Base-by-base conservation (phyloP, 805 yeast genomes). In the Tetrapisispora iriomotensis region DNA sequence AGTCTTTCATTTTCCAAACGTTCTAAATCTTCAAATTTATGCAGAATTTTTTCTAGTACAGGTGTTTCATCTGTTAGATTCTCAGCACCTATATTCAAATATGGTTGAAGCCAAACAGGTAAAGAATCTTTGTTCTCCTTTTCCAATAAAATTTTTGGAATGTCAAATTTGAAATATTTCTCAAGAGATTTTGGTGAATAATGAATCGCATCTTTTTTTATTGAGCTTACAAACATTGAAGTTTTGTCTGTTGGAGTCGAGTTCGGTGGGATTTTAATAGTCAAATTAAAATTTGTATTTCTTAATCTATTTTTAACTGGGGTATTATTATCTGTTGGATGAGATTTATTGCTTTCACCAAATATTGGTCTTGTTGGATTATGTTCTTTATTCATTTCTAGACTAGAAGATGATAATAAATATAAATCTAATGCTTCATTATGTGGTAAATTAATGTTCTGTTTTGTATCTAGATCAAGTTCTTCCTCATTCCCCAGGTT, bases 21-120 rank as follows among this genome's bases (percentile, higher is more conserved):
- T 46, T 66, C 71, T 38, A 62, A 42, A 20, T 43, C 43, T 45
- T 65, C 67, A 41, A 62, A 65, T 21, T 58, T 56, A 6, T 47
- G 37, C 22, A 61, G 52, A 26, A 63, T 47, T 28, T 53, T 45
- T 12, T 53, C 42, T 27, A 66, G 44, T 3, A 50, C 43, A 2
- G 38, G 29, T 25, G 57, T 52, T 13, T 49, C 44, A 8, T 41
- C 34, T 21, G 43, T 22, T 20, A 27, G 7, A 3, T 18, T 45
- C 2, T 45, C 38, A 4, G 49, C 49, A 15, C 37, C 48, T 4
- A 40, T 47, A 8, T 13, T 27, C 10, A 20, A 26, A 12, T 7
- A 5, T 34, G 43, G 41, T 13, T 14, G 36, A 8, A 63, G 38
- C 68, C 68, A 58, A 15, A 20, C 39, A 6, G 71, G 71, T 21